These are phyloP conservation scores for Lentinula guzmanii DNA, from an alignment of 768 basidiomycete genomes.

Conservation along the genomic window DNA sequence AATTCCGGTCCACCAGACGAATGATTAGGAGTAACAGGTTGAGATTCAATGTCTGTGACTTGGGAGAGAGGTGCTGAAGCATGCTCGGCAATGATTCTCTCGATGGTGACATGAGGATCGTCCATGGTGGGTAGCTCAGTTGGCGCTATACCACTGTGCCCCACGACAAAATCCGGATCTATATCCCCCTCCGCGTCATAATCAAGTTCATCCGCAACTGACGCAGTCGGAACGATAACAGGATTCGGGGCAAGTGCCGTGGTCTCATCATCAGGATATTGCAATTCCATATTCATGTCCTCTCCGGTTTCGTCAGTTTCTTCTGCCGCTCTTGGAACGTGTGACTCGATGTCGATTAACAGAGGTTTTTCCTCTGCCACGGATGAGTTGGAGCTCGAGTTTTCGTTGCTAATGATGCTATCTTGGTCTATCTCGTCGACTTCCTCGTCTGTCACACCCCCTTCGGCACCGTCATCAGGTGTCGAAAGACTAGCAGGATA, in stretches of 20 bases:
- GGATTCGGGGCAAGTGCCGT: neutral
- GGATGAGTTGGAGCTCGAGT: neutral
- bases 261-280: slow-evolving; percentile 13
- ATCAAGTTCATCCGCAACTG: slow-evolving; percentile 15
- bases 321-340: neutral
- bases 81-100: slow-evolving; percentile 3
- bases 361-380: neutral
- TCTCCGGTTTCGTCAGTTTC: slow-evolving; percentile 2
- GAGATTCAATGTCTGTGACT: neutral
- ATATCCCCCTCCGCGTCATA: slow-evolving; percentile 30
- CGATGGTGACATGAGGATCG: neutral
- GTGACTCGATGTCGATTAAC: neutral
- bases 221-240: neutral
- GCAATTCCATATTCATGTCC: slow-evolving; percentile 14
- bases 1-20: neutral
- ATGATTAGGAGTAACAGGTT: neutral
- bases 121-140: neutral
- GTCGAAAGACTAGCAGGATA: slow-evolving; percentile 46
- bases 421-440: neutral
- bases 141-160: slow-evolving; percentile 5
- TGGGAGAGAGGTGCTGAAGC: neutral
- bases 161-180: slow-evolving; percentile 24
- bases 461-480: slow-evolving; percentile 18
- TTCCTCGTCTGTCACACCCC: neutral
- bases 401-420: neutral